phyloP scores from a whole-genome alignment of 148 eudicot species.

The Vaccinium corymbosum region DNA sequence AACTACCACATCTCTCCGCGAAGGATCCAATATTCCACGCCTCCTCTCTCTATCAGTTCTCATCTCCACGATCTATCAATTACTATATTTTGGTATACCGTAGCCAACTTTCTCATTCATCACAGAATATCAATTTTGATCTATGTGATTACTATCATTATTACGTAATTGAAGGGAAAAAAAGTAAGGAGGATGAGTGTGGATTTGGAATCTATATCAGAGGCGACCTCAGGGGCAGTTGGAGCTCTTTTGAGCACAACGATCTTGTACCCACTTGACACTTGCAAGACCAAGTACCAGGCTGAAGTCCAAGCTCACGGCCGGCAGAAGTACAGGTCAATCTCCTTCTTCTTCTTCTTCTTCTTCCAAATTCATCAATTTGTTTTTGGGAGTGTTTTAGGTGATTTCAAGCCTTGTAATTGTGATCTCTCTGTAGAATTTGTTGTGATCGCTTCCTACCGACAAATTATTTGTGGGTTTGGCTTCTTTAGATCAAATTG shows the following conservation, averaged over 20 bases:
- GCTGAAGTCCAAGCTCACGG: slow-evolving; percentile 32
- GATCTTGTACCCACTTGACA: slow-evolving; percentile 42
- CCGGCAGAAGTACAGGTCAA: slow-evolving; percentile 32
- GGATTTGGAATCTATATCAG: slow-evolving; percentile 38
- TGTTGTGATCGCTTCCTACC: neutral
- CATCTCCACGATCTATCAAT: neutral
- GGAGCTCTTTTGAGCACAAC: slow-evolving; percentile 47
- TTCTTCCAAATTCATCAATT: neutral
- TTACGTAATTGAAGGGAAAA: too few species aligned
- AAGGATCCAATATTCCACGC: neutral
- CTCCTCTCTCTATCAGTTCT: neutral
- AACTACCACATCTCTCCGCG: neutral
- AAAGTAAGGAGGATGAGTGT: slow-evolving; percentile 16
- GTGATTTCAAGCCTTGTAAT: neutral
- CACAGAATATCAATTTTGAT: neutral
- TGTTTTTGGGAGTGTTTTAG: neutral
- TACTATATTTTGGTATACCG: neutral
- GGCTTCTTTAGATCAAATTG: neutral
- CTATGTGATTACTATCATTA: neutral
- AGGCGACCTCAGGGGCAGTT: slow-evolving; percentile 46
- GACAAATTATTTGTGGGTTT: neutral
- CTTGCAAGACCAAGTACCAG: slow-evolving; percentile 46
- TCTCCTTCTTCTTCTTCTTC: neutral
- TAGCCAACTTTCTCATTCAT: neutral
- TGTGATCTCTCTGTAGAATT: neutral